These are phyloP conservation scores for Anethum foeniculum DNA, from an alignment of 140 eudicot species.

Conservation along the genomic window DNA sequence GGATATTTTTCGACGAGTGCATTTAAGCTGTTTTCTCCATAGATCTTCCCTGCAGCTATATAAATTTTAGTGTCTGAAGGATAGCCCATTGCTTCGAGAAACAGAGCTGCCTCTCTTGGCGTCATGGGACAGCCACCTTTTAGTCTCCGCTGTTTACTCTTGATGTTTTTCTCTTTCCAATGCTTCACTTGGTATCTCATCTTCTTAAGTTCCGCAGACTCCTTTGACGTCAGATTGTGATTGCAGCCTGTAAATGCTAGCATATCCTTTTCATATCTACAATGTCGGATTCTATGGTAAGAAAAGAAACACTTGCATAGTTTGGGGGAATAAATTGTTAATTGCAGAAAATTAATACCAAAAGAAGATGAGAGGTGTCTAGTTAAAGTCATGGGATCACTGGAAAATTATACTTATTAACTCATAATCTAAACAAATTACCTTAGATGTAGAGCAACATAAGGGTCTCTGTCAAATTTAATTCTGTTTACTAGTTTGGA, in stretches of 20 bases:
- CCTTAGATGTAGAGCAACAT: conserved; percentile 83
- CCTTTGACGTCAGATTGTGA: conserved; percentile 47
- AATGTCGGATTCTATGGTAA: not conserved
- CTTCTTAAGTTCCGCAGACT: conserved; percentile 47
- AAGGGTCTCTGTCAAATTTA: conserved; percentile 34
- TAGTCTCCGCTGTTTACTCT: conserved; percentile 32
- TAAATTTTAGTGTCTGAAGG: conserved; percentile 54
- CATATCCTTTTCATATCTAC: conserved; percentile 81
- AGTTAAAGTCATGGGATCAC: not conserved
- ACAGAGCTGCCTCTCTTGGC: conserved; percentile 71
- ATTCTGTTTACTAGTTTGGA: conserved; percentile 37
- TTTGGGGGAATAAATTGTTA: not conserved
- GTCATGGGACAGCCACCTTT: conserved; percentile 78
- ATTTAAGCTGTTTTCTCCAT: conserved; percentile 47
- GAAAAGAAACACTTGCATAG: not conserved
- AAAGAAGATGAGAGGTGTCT: not conserved
- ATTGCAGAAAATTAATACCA: not conserved
- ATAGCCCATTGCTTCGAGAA: conserved; percentile 72
- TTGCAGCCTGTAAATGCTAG: conserved; percentile 91
- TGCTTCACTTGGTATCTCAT: conserved; percentile 51
- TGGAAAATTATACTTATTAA: not conserved
- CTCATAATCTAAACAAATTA: not conserved
- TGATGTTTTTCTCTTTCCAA: conserved; percentile 74
- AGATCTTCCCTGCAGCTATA: conserved; percentile 77
- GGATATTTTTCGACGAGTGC: conserved; percentile 42